Conservation (phyloP, 768 basidiomycete genomes). For the Infundibulicybe gibba region DNA sequence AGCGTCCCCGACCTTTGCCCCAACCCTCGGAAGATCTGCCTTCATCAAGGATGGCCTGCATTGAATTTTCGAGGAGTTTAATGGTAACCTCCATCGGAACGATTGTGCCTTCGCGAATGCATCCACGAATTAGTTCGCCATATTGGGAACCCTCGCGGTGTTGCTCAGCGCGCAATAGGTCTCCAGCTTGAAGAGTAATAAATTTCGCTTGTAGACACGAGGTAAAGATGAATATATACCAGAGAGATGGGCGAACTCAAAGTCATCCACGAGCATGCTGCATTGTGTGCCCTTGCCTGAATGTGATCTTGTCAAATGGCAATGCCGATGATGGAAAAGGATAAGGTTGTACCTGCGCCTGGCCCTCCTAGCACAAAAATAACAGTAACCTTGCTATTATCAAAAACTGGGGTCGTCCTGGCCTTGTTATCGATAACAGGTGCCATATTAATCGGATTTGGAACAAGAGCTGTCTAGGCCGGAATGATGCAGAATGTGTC, state of each 20-base stretch:
- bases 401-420: too few species aligned
- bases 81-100: constrained; percentile 97
- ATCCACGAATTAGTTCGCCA: too few species aligned
- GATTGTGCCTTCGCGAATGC: constrained; percentile 92
- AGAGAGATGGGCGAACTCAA: constrained; percentile 89
- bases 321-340: constrained; percentile 20
- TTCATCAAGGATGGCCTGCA: too few species aligned
- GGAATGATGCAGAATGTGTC: constrained; percentile 57
- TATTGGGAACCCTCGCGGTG: too few species aligned
- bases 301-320: constrained; percentile 71
- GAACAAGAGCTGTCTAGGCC: constrained; percentile 57
- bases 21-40: too few species aligned
- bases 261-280: constrained; percentile 86
- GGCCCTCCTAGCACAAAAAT: constrained; percentile 97
- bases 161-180: too few species aligned
- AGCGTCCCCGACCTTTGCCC: too few species aligned
- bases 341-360: constrained; percentile 64
- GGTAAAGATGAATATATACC: constrained; percentile 42
- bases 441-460: constrained; percentile 21
- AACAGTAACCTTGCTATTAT: too few species aligned
- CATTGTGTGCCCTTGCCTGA: too few species aligned
- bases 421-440: too few species aligned
- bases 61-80: constrained; percentile 89
- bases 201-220: constrained; percentile 65
- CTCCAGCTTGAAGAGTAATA: too few species aligned